Percentiles rank a stretch among this genome's conserved stretches.
These are phyloP conservation scores for Penicillium waksmanii DNA, from an alignment of 495 filamentous ascomycete genomes.

Conservation along the genomic window DNA sequence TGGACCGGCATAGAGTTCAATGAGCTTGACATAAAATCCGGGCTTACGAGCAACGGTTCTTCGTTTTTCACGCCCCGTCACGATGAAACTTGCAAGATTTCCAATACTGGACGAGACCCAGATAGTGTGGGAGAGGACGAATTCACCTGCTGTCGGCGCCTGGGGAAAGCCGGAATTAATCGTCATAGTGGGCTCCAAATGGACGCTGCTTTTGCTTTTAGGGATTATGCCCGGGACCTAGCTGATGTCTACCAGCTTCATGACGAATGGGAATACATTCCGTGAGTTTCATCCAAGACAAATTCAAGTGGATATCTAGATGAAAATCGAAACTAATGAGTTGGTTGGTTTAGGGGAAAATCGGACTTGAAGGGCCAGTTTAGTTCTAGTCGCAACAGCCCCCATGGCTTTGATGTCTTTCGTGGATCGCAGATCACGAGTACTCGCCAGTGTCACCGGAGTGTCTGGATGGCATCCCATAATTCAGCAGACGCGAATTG, in stretches of 20 bases:
- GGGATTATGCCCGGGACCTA: background rate
- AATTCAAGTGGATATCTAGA: background rate
- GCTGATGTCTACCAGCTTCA: background rate
- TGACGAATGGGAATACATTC: background rate
- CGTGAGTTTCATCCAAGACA: background rate
- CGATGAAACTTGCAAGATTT: background rate
- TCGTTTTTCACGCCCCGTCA: background rate
- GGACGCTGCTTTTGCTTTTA: background rate
- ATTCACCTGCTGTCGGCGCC: background rate
- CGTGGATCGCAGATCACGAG: background rate
- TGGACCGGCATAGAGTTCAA: background rate
- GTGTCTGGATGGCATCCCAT: background rate
- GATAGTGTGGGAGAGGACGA: background rate
- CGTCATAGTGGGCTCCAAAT: background rate
- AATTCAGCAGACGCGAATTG: slow-evolving; percentile 7
- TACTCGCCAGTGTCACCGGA: background rate
- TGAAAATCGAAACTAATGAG: too few relatives aligned
- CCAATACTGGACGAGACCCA: background rate
- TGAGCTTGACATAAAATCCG: background rate
- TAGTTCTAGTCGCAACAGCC: background rate
- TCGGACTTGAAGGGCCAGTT: background rate
- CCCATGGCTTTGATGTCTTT: background rate
- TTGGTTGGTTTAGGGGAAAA: background rate
- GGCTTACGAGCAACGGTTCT: background rate
- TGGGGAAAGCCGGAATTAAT: background rate